Conservation (phyloP, 2,329 filamentous ascomycete genomes). For the Colletotrichum brevisporum region DNA sequence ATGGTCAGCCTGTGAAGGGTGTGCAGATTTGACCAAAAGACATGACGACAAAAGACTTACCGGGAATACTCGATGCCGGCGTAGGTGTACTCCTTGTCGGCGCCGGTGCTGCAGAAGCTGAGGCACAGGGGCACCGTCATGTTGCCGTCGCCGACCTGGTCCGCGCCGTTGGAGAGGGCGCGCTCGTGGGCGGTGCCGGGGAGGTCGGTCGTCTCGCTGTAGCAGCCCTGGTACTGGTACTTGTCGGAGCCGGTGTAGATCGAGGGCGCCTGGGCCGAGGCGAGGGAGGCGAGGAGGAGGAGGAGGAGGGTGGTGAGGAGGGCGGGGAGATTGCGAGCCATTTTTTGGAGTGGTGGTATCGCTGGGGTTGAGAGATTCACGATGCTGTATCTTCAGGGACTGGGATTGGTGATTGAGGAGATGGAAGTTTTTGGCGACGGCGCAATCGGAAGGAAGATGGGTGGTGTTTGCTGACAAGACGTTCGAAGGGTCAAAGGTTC, state of each 20-base stretch:
- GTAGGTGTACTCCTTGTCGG: constrained; percentile 58
- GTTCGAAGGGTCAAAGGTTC: constrained; percentile 5
- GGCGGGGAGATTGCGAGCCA: constrained; percentile 12
- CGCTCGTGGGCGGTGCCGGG: constrained; percentile 55
- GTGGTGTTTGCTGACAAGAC: not conserved
- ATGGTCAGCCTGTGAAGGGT: not conserved
- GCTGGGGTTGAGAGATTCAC: not conserved
- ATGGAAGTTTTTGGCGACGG: too few species aligned
- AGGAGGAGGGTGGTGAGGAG: constrained; percentile 34
- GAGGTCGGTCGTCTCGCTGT: constrained; percentile 68
- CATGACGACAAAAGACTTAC: constrained; percentile 45
- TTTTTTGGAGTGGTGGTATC: not conserved
- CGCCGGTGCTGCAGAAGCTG: constrained; percentile 61
- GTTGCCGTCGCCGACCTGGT: constrained; percentile 55
- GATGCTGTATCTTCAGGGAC: too few species aligned
- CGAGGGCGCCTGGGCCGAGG: constrained; percentile 42
- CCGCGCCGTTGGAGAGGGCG: constrained; percentile 61
- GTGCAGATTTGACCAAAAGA: too few species aligned
- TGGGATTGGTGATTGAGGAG: too few species aligned
- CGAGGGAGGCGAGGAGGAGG: constrained; percentile 38
- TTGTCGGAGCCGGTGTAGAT: constrained; percentile 53
- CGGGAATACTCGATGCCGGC: constrained; percentile 69
- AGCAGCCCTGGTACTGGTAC: constrained; percentile 71
- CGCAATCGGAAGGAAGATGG: too few species aligned
- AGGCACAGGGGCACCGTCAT: constrained; percentile 69